Conservation (phyloP, 2,329 filamentous ascomycete species). For the Penicillium crustosum region DNA sequence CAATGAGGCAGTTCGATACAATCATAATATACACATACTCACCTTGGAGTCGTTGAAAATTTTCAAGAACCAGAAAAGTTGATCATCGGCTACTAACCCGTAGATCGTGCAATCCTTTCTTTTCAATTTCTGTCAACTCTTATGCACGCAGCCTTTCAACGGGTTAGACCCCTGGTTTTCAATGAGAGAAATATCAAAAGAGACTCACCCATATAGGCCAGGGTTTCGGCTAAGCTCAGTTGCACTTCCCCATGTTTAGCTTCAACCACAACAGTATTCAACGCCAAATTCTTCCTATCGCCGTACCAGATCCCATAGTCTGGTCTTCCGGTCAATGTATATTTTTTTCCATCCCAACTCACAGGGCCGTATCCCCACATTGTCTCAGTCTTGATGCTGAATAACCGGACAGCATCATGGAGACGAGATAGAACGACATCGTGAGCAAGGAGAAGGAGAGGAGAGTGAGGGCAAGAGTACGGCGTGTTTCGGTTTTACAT, state of each 20-base stretch:
- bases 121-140: background rate
- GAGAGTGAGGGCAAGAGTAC: background rate
- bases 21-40: background rate
- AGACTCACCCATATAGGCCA: background rate
- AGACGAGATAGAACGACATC: background rate
- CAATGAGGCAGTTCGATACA: background rate
- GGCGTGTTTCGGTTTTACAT: background rate
- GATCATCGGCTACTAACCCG: background rate
- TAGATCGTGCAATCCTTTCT: background rate
- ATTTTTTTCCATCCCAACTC: background rate
- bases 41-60: background rate
- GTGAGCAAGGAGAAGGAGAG: background rate
- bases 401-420: background rate
- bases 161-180: background rate
- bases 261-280: background rate
- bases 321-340: background rate
- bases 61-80: background rate
- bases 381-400: background rate
- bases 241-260: background rate
- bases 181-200: background rate
- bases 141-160: background rate
- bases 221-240: background rate
- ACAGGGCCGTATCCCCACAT: background rate
- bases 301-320: background rate
- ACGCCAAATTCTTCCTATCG: background rate